phyloP scores from a whole-genome alignment of 139 green algal species.

The Volvox africanus region DNA sequence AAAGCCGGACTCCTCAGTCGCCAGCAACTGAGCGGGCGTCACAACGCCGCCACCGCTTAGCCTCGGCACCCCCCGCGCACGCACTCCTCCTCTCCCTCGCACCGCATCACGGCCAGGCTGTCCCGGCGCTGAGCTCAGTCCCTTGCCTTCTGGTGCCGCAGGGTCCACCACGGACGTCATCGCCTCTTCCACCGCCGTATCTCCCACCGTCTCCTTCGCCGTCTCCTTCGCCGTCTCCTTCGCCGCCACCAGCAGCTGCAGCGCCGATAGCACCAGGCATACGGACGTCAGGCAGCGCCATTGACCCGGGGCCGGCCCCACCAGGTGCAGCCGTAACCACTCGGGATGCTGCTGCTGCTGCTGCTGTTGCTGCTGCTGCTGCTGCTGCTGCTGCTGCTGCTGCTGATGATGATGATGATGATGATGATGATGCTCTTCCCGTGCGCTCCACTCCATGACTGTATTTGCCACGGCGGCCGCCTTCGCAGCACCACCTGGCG shows the following conservation, averaged over 20 bases:
- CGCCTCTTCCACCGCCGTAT: not conserved
- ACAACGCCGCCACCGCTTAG: not conserved
- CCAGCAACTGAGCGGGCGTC: constrained; percentile 12
- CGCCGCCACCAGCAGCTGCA: not conserved
- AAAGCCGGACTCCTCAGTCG: not conserved
- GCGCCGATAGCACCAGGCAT: constrained; percentile 10
- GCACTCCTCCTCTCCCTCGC: not conserved
- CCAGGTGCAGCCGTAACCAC: not conserved
- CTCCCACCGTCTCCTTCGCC: not conserved
- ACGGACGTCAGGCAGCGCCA: constrained; percentile 10
- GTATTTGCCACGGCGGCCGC: not conserved
- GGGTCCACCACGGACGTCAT: not conserved
- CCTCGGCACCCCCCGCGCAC: not conserved
- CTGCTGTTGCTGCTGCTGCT: too few relatives aligned
- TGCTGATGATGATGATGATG: too few relatives aligned
- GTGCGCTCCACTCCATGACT: too few relatives aligned
- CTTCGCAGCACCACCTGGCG: not conserved
- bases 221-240: not conserved
- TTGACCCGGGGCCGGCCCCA: not conserved
- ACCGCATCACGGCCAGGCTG: not conserved
- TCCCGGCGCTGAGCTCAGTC: not conserved
- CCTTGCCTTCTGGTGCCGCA: not conserved
- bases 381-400: not conserved
- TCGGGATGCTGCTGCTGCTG: not conserved
- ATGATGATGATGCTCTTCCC: too few relatives aligned